These are phyloP conservation scores for Escallonia herrerae DNA, from an alignment of 129 eudicot genomes.

Conservation along the genomic window DNA sequence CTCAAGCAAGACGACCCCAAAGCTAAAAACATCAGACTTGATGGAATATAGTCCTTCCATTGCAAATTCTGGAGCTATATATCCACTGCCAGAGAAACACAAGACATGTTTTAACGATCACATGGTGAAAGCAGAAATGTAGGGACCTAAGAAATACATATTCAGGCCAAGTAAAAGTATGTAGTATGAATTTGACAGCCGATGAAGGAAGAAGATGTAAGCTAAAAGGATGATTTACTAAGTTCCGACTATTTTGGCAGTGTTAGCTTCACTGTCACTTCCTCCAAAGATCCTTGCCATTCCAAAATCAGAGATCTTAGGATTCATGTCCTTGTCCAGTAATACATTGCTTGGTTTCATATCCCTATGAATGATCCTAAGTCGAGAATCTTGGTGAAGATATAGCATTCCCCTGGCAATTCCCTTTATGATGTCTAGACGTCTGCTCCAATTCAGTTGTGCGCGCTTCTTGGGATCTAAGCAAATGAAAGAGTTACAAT, in stretches of 20 bases:
- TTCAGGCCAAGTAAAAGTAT: too few relatives aligned
- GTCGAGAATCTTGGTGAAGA: conserved; percentile 26
- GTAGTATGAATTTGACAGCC: too few relatives aligned
- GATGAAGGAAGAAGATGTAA: too few relatives aligned
- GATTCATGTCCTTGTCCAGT: conserved; percentile 21
- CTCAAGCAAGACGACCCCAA: conserved; percentile 44
- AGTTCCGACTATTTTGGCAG: conserved; percentile 18
- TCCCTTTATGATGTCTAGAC: conserved; percentile 14
- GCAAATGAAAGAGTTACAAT: background rate
- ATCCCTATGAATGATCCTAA: conserved; percentile 6
- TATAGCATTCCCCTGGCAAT: conserved; percentile 24
- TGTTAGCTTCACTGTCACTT: conserved; percentile 4
- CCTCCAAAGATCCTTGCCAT: conserved; percentile 13
- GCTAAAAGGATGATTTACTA: background rate
- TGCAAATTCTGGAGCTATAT: conserved; percentile 48
- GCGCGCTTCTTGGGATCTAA: conserved; percentile 10
- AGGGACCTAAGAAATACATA: too few relatives aligned
- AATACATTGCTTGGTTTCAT: conserved; percentile 14
- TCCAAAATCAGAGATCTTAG: conserved; percentile 27
- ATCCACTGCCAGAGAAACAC: conserved; percentile 26
- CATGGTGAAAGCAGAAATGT: too few relatives aligned
- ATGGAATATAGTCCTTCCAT: conserved; percentile 32
- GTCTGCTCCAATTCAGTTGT: conserved; percentile 8
- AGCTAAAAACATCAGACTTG: conserved; percentile 54
- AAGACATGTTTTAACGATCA: too few relatives aligned